Evolutionary conservation across 768 basidiomycete genomes (phyloP).

Genomic region (Collybiopsis confluens): DNA sequence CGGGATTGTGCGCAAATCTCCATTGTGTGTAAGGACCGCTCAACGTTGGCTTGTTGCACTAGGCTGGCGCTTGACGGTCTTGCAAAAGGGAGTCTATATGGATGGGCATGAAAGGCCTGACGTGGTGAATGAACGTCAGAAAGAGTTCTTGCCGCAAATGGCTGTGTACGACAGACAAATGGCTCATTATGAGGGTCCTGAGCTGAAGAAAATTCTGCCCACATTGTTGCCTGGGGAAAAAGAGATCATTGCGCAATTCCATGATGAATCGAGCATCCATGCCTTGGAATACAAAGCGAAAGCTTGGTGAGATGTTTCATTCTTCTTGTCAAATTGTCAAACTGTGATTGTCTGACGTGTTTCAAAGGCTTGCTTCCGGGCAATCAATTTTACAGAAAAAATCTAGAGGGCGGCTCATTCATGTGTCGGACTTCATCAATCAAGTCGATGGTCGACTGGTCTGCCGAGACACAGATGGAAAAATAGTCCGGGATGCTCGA

Average conservation of each 20-base stretch:
- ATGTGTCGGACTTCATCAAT: conserved; percentile 28
- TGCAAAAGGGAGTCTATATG: conserved; percentile 30
- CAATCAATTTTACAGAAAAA: conserved; percentile 16
- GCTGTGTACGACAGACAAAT: conserved; percentile 8
- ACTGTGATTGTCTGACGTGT: background rate
- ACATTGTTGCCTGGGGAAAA: background rate
- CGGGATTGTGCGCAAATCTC: conserved; percentile 19
- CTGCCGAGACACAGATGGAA: conserved; percentile 9
- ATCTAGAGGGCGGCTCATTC: conserved; percentile 22
- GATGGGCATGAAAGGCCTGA: conserved; percentile 35
- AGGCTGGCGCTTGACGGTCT: conserved; percentile 23
- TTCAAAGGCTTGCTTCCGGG: background rate
- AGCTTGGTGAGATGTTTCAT: background rate
- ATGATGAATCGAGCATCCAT: background rate
- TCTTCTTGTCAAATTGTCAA: background rate
- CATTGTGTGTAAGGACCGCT: conserved; percentile 28
- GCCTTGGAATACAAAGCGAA: background rate
- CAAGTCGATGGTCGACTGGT: conserved; percentile 19
- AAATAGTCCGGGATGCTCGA: conserved; percentile 18
- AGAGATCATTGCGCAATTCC: background rate
- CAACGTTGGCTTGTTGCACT: conserved; percentile 32
- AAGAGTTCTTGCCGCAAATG: conserved; percentile 27
- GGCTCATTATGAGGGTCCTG: background rate
- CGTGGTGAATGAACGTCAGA: conserved; percentile 28
- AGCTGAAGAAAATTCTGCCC: background rate